Evolutionary conservation across 2,329 filamentous ascomycete genomes (phyloP), one percentile per base, ranked within the genome.

Genomic region (Fusarium stilboides): DNA sequence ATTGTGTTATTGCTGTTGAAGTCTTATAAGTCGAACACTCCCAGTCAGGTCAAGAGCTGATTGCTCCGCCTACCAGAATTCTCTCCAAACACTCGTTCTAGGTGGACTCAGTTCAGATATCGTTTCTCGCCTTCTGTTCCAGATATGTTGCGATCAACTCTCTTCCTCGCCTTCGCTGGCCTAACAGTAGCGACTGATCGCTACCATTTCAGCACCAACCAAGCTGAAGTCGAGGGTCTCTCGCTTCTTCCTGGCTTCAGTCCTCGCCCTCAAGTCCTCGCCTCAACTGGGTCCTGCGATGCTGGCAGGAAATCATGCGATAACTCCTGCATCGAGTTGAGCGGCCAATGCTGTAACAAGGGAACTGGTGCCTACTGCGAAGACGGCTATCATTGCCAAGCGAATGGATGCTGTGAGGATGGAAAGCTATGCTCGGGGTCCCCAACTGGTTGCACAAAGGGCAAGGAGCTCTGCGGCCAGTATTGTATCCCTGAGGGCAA

Each of bases 381-480:
- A 9, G n/a, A 49, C 14, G 78, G 76, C 8, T 67, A 75, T 20
- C 73, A 74, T 59, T 80, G 79, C 56, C 60, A 69, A 36, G 8
- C 43, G 4, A 65, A 70, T 7, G 77, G 77, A n/a, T 80, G 79
- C 70, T 80, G 79, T 50, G 61, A 66, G 14, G 52, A 66, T n/a
- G 79, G 79, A 50, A 59, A 76, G 51, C 57, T 73, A 20, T 80
- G 79, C 69, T 62, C 69, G 6, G 77, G 78, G n/a, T n/a, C 57
- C 14, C 70, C 75, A 10, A 57, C 66, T 2, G 74, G 71, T 17
- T 78, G 77, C n/a, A 45, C 47, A 9, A 17, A 65, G 0, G 77
- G 71, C 40, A 69, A 76, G 36, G 69, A 62, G 7, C 54, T 68
- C 13, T 80, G 78, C 54, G 70, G 69, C 28, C 40, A 52, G 39